These are phyloP conservation scores for Lasiosphaeria hispida DNA, from an alignment of 495 filamentous ascomycete species.

Conservation along the genomic window DNA sequence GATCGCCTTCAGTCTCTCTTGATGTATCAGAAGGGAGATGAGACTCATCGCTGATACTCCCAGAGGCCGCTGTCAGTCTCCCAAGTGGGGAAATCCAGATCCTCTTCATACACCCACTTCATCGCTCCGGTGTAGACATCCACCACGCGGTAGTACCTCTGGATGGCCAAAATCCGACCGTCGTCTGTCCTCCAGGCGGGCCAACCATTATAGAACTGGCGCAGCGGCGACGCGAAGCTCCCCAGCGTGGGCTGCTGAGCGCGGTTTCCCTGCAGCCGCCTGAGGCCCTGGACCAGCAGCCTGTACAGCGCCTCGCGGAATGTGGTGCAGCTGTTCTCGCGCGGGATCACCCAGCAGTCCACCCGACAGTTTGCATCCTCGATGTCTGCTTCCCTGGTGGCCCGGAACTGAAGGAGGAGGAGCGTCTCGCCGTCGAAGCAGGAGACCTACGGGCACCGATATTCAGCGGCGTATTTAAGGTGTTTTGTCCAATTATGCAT, in stretches of 20 bases:
- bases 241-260: slow-evolving; percentile 4
- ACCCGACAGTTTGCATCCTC: slow-evolving; percentile 5
- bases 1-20: slow-evolving; percentile 6
- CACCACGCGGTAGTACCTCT: slow-evolving; percentile 2
- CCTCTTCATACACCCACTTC: slow-evolving; percentile 9
- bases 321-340: background rate
- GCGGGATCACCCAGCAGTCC: slow-evolving; percentile 20
- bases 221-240: background rate
- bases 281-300: slow-evolving; percentile 17
- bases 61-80: slow-evolving; percentile 14
- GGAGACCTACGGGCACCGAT: slow-evolving; percentile 14
- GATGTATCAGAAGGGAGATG: slow-evolving; percentile 13
- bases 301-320: slow-evolving; percentile 20
- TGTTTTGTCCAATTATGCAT: slow-evolving; percentile 2
- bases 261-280: slow-evolving; percentile 7
- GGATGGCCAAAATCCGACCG: background rate
- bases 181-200: slow-evolving; percentile 1
- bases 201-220: slow-evolving; percentile 8
- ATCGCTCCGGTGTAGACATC: slow-evolving; percentile 8
- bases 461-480: slow-evolving; percentile 19
- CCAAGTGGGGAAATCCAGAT: slow-evolving; percentile 6
- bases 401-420: slow-evolving; percentile 18
- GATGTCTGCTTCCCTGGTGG: slow-evolving; percentile 14
- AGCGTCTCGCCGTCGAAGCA: slow-evolving; percentile 17
- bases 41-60: slow-evolving; percentile 14